These are phyloP conservation scores for Herpetospermum pedunculosum DNA, from an alignment of 306 rosid genomes.

Conservation along the genomic window DNA sequence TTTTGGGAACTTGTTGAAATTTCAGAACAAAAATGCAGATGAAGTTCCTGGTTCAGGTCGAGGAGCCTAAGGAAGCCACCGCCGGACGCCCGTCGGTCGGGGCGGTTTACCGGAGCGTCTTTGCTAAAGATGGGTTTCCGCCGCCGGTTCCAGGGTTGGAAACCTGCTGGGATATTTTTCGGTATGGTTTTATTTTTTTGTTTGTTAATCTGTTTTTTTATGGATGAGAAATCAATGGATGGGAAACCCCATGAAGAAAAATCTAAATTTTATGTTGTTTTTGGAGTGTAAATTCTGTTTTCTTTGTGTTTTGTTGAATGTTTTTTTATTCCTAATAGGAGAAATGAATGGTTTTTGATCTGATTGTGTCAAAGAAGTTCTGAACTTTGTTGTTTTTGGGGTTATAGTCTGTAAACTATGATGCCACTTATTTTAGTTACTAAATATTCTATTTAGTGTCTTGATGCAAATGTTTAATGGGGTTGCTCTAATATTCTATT, in stretches of 20 bases:
- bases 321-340: background rate
- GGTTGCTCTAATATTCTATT: too few species aligned
- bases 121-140: conserved; percentile 80
- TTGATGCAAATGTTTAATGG: too few species aligned
- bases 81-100: conserved; percentile 55
- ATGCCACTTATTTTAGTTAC: background rate
- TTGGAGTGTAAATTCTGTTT: background rate
- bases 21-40: conserved; percentile 7
- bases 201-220: background rate
- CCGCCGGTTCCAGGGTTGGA: conserved; percentile 47
- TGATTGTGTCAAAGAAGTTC: background rate
- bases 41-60: conserved; percentile 52
- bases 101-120: conserved; percentile 68
- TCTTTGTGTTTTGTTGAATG: background rate
- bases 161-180: conserved; percentile 89
- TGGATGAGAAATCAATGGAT: too few species aligned
- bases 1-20: background rate
- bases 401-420: background rate
- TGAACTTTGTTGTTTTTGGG: background rate
- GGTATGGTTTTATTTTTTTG: conserved; percentile 24
- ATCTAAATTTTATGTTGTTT: too few species aligned
- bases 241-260: background rate
- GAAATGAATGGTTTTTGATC: background rate
- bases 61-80: conserved; percentile 43
- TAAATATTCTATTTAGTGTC: background rate